A percentile compares a stretch with the other conserved stretches of the same genome.
phyloP scores from a whole-genome alignment of 2,329 filamentous ascomycete species.

The Colletotrichum sp. region DNA sequence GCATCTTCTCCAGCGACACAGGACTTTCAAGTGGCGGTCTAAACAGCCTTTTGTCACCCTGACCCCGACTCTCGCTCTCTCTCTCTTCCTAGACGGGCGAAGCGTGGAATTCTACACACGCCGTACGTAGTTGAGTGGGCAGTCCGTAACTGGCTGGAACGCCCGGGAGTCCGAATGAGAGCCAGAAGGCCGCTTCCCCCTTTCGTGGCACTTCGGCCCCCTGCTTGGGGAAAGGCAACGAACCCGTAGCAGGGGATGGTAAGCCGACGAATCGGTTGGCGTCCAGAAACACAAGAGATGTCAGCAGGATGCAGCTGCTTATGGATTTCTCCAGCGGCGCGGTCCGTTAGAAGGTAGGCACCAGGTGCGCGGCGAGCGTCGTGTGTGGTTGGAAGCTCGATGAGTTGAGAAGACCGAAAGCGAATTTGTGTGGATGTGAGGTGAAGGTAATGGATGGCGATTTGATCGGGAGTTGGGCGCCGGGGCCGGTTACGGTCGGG shows the following conservation, averaged over 20 bases:
- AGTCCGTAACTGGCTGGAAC: not conserved
- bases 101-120: not conserved
- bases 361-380: not conserved
- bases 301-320: not conserved
- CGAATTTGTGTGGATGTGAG: slow-evolving; percentile 7
- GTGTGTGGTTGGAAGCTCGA: not conserved
- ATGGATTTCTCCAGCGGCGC: not conserved
- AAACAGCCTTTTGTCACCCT: not conserved
- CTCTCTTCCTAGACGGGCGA: not conserved
- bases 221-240: not conserved
- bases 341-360: not conserved
- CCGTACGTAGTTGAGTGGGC: not conserved
- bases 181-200: not conserved
- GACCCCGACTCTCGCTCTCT: not conserved
- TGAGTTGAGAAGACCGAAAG: slow-evolving; percentile 11
- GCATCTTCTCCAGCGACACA: slow-evolving; percentile 16
- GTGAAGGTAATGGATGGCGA: not conserved
- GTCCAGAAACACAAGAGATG: not conserved
- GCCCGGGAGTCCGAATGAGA: not conserved
- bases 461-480: not conserved
- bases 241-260: not conserved
- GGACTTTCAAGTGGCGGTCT: not conserved
- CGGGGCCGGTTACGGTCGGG: not conserved
- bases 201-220: not conserved
- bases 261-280: not conserved